Evolutionary conservation across 1,284 basidiomycete species (phyloP).

Genomic region (Chondrostereum purpureum): DNA sequence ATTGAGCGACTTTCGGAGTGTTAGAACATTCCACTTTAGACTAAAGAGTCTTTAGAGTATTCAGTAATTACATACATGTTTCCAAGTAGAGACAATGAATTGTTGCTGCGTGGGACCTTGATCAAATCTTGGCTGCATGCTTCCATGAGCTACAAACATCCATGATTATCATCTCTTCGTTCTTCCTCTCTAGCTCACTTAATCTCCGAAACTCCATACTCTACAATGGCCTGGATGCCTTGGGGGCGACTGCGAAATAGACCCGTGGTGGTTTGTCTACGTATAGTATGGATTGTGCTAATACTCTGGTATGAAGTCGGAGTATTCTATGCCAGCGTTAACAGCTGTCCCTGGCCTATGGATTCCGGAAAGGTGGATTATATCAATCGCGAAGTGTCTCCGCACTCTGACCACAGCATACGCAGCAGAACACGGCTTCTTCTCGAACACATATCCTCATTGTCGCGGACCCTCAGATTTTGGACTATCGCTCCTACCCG

Average conservation of each 20-base stretch:
- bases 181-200: too few species aligned
- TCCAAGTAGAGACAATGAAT: too few species aligned
- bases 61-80: too few species aligned
- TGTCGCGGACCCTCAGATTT: constrained; percentile 78
- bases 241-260: constrained; percentile 10
- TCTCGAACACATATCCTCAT: constrained; percentile 66
- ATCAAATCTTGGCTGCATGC: not conserved
- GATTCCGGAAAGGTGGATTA: constrained; percentile 17
- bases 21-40: too few species aligned
- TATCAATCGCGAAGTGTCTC: constrained; percentile 22
- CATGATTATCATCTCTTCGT: too few species aligned
- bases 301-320: constrained; percentile 70
- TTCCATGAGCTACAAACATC: not conserved
- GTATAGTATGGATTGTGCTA: constrained; percentile 49
- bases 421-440: too few species aligned
- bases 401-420: too few species aligned
- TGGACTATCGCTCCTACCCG: constrained; percentile 60
- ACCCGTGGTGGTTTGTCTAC: constrained; percentile 25
- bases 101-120: too few species aligned
- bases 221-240: not conserved
- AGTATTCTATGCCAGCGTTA: constrained; percentile 44
- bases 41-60: too few species aligned
- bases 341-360: constrained; percentile 56
- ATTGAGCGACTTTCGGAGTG: too few species aligned
- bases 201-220: too few species aligned